These are phyloP conservation scores for Russula earlei DNA, from an alignment of 768 basidiomycete species.

Conservation along the genomic window DNA sequence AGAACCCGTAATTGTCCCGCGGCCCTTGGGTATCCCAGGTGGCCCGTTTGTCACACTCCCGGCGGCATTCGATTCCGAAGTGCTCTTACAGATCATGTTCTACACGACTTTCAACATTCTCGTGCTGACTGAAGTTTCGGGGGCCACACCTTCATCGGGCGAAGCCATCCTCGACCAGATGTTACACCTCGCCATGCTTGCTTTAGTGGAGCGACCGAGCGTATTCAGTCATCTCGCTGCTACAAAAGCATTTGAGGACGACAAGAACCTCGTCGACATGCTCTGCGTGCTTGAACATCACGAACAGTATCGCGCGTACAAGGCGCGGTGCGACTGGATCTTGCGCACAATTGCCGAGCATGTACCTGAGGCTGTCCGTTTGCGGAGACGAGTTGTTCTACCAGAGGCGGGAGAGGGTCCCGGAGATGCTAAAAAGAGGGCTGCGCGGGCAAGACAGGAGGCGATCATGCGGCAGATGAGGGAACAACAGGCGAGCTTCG, in stretches of 20 bases:
- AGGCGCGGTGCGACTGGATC: slow-evolving; percentile 66
- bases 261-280: slow-evolving; percentile 56
- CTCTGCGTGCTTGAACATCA: slow-evolving; percentile 72
- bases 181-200: slow-evolving; percentile 80
- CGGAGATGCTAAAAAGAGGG: slow-evolving; percentile 67
- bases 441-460: slow-evolving; percentile 85
- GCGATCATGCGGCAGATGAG: slow-evolving; percentile 96
- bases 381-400: slow-evolving; percentile 37
- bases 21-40: slow-evolving; percentile 47
- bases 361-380: slow-evolving; percentile 47
- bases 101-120: slow-evolving; percentile 72
- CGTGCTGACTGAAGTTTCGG: slow-evolving; percentile 48
- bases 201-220: slow-evolving; percentile 57
- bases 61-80: slow-evolving; percentile 56
- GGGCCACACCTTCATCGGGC: slow-evolving; percentile 58
- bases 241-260: slow-evolving; percentile 45
- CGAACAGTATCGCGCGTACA: slow-evolving; percentile 60
- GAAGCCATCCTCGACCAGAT: slow-evolving; percentile 89
- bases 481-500: slow-evolving; percentile 81
- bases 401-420: slow-evolving; percentile 35
- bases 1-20: slow-evolving; percentile 71
- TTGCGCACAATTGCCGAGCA: slow-evolving; percentile 48
- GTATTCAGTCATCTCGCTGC: slow-evolving; percentile 53
- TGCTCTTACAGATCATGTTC: slow-evolving; percentile 74
- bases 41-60: slow-evolving; percentile 66